Evolutionary conservation across 176 grass and related monocot species (phyloP).

Genomic region (Neostapfia colusana): DNA sequence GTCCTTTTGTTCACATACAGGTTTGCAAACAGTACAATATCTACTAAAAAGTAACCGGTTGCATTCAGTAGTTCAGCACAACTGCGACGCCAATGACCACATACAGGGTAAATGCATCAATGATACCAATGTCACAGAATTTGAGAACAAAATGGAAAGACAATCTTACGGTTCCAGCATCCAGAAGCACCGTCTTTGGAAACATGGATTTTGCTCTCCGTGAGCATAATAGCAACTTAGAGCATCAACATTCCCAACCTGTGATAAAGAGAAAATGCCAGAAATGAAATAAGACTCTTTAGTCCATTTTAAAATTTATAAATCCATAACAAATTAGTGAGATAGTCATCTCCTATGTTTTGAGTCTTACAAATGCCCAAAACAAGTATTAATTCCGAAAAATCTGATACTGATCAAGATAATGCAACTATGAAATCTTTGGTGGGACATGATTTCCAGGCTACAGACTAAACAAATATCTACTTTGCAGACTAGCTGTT

Average conservation of each 20-base stretch:
- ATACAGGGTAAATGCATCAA: not conserved
- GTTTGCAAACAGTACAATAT: conserved; percentile 17
- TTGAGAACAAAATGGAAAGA: conserved; percentile 30
- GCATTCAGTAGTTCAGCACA: conserved; percentile 21
- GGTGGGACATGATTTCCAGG: not conserved
- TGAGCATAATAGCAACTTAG: conserved; percentile 98
- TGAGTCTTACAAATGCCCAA: not conserved
- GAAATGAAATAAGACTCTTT: conserved; percentile 22
- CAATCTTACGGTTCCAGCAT: conserved; percentile 89
- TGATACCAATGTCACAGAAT: conserved; percentile 19
- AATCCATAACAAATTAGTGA: not conserved
- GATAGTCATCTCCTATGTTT: not conserved
- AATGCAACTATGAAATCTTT: not conserved
- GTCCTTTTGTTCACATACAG: not conserved
- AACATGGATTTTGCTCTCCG: conserved; percentile 84
- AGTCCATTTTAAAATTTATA: not conserved
- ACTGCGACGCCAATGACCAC: not conserved
- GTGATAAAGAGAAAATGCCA: conserved; percentile 28
- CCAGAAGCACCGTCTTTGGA: conserved; percentile 94
- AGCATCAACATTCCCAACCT: conserved; percentile 93
- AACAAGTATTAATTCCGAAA: not conserved
- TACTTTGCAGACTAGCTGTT: not conserved
- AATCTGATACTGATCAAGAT: not conserved
- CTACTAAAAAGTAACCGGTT: conserved; percentile 12
- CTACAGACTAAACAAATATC: not conserved